Conservation (phyloP, 2,329 filamentous ascomycete species). For the Diaporthe humulicola region DNA sequence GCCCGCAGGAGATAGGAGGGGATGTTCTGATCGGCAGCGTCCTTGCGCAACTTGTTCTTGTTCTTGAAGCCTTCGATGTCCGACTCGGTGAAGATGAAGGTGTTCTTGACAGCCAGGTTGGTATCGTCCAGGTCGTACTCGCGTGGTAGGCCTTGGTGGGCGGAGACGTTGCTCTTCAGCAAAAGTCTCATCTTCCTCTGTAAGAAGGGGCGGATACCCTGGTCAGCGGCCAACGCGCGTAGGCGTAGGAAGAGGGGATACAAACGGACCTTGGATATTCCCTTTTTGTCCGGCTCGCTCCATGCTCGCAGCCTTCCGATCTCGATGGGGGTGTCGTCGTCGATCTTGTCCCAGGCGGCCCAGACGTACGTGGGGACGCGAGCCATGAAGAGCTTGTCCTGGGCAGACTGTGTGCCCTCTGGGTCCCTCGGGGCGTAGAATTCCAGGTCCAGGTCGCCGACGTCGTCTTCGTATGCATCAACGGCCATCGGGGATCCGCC, state of each 20-base stretch:
- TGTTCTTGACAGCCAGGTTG: conserved; percentile 79
- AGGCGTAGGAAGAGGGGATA: neutral
- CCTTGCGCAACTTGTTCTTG: conserved; percentile 68
- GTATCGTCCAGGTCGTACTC: conserved; percentile 87
- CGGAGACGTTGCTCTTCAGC: conserved; percentile 72
- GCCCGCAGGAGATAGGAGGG: conserved; percentile 67
- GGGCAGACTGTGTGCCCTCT: conserved; percentile 48
- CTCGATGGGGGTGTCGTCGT: conserved; percentile 85
- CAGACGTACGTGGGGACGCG: conserved; percentile 85
- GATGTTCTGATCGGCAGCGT: conserved; percentile 70
- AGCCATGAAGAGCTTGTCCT: conserved; percentile 75
- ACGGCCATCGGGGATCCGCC: conserved; percentile 55
- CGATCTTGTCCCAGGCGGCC: conserved; percentile 81
- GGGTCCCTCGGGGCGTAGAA: conserved; percentile 57
- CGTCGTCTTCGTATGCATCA: conserved; percentile 73
- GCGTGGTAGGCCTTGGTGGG: conserved; percentile 83
- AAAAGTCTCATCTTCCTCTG: conserved; percentile 73
- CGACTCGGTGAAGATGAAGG: conserved; percentile 93
- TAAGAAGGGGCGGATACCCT: neutral
- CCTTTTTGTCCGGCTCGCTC: conserved; percentile 59
- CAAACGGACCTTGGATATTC: conserved; percentile 46
- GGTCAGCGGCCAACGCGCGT: neutral
- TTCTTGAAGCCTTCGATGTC: conserved; percentile 84
- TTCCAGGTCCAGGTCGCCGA: conserved; percentile 74
- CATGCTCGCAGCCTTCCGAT: conserved; percentile 80